These are phyloP conservation scores for Chalciporus pseudorubinellus DNA, from an alignment of 768 basidiomycete genomes.

Conservation along the genomic window DNA sequence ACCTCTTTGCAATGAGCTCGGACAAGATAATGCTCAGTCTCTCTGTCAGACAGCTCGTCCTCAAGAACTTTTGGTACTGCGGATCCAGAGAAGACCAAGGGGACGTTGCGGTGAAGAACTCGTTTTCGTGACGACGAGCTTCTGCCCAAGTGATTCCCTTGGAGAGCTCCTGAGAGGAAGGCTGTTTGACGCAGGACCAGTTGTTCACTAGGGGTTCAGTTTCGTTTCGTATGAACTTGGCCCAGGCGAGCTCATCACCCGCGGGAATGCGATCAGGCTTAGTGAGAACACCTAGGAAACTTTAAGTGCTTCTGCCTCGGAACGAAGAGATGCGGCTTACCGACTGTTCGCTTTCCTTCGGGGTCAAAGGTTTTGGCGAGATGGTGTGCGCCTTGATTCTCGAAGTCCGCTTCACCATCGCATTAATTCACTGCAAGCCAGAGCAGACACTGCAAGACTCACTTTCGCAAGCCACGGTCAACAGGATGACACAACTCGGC, in stretches of 20 bases:
- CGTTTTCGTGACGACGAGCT: constrained; percentile 55
- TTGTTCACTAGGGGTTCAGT: constrained; percentile 30
- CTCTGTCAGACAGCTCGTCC: background rate
- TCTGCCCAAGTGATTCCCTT: constrained; percentile 47
- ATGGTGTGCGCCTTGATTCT: constrained; percentile 74
- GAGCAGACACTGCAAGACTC: background rate
- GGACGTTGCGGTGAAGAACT: constrained; percentile 33
- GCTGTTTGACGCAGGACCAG: constrained; percentile 44
- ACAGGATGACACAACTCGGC: constrained; percentile 65
- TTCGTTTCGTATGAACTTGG: constrained; percentile 55
- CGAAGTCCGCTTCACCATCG: constrained; percentile 70
- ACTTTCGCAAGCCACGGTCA: constrained; percentile 54
- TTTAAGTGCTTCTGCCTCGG: too few species aligned
- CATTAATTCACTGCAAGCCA: background rate
- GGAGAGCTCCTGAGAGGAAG: constrained; percentile 25
- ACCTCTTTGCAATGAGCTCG: too few species aligned
- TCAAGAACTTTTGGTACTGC: constrained; percentile 48
- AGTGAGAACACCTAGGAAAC: constrained; percentile 58
- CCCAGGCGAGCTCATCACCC: constrained; percentile 42
- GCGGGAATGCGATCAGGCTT: constrained; percentile 60
- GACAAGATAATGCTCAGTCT: too few species aligned
- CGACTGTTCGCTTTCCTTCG: constrained; percentile 65
- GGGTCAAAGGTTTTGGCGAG: constrained; percentile 61
- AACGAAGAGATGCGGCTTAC: constrained; percentile 34
- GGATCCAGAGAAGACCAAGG: constrained; percentile 58